These are phyloP conservation scores for Aspergillus ustus DNA, from an alignment of 2,329 filamentous ascomycete genomes.

Conservation along the genomic window DNA sequence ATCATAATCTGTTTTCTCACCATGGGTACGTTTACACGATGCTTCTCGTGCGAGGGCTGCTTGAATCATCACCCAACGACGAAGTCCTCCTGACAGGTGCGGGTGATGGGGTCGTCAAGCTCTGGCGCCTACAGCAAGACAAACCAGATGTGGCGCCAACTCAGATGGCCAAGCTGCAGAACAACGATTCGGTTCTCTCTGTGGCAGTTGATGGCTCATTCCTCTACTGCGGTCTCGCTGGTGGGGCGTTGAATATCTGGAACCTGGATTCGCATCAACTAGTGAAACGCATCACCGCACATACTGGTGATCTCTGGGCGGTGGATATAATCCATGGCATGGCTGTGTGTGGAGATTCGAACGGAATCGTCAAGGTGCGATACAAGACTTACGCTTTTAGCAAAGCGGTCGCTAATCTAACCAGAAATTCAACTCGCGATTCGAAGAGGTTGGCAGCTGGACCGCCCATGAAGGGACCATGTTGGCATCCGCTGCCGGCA, in stretches of 20 bases:
- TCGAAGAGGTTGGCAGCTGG: slow-evolving; percentile 78
- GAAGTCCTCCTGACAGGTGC: slow-evolving; percentile 89
- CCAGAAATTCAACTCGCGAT: slow-evolving; percentile 77
- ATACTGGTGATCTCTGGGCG: slow-evolving; percentile 81
- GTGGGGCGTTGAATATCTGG: slow-evolving; percentile 92
- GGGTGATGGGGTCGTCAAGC: slow-evolving; percentile 89
- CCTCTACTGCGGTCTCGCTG: slow-evolving; percentile 85
- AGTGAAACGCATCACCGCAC: slow-evolving; percentile 80
- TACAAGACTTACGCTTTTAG: not conserved
- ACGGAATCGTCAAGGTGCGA: slow-evolving; percentile 79
- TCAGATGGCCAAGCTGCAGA: slow-evolving; percentile 70
- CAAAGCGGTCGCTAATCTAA: not conserved
- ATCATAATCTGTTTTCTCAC: slow-evolving; percentile 88
- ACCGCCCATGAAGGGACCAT: slow-evolving; percentile 86
- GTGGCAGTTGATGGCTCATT: slow-evolving; percentile 88
- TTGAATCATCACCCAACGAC: slow-evolving; percentile 65
- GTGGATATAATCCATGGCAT: slow-evolving; percentile 84
- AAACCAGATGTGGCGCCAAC: slow-evolving; percentile 63
- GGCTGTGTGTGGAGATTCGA: slow-evolving; percentile 86
- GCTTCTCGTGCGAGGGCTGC: slow-evolving; percentile 77
- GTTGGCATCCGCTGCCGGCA: slow-evolving; percentile 78
- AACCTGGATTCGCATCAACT: slow-evolving; percentile 93
- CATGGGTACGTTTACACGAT: slow-evolving; percentile 97
- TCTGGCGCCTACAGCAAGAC: slow-evolving; percentile 77
- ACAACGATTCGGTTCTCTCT: slow-evolving; percentile 71